Evolutionary conservation across 2,329 filamentous ascomycete genomes (phyloP).

Genomic region (Ascochyta pisi): DNA sequence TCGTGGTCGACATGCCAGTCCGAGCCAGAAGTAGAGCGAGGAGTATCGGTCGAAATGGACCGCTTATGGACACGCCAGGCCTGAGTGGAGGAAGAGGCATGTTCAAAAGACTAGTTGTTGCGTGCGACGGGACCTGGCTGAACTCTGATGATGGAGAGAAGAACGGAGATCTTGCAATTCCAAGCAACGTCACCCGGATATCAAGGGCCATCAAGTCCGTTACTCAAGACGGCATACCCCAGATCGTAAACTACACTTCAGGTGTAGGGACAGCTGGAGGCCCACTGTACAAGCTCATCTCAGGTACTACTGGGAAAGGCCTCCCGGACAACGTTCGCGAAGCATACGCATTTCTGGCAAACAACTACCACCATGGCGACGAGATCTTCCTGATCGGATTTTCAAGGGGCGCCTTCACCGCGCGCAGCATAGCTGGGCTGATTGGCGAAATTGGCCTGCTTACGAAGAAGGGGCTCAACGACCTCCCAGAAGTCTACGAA

Average conservation of each 20-base stretch:
- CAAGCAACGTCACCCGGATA: slow-evolving; percentile 59
- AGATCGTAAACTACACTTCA: slow-evolving; percentile 60
- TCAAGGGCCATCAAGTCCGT: slow-evolving; percentile 57
- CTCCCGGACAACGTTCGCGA: slow-evolving; percentile 57
- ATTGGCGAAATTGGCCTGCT: slow-evolving; percentile 56
- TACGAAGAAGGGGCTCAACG: slow-evolving; percentile 55
- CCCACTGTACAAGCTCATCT: slow-evolving; percentile 51
- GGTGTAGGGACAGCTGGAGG: slow-evolving; percentile 57
- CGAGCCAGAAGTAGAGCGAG: slow-evolving; percentile 37
- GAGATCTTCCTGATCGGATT: slow-evolving; percentile 58
- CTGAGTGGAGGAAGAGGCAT: slow-evolving; percentile 47
- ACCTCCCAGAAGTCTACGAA: slow-evolving; percentile 55
- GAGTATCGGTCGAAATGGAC: slow-evolving; percentile 32
- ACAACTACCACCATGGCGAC: slow-evolving; percentile 60
- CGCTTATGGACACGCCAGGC: slow-evolving; percentile 39
- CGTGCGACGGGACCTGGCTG: slow-evolving; percentile 56
- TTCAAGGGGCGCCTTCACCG: slow-evolving; percentile 57
- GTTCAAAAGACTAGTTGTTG: slow-evolving; percentile 51
- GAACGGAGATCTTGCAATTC: slow-evolving; percentile 53
- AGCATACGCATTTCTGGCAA: slow-evolving; percentile 59
- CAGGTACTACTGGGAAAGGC: slow-evolving; percentile 54
- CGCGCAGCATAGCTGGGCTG: slow-evolving; percentile 51
- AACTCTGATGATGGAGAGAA: slow-evolving; percentile 56
- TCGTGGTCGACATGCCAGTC: slow-evolving; percentile 38
- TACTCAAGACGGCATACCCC: slow-evolving; percentile 56